Percentiles rank a stretch among this genome's conserved stretches.
phyloP scores from a whole-genome alignment of 306 rosid species.

The Lathyrus sativus region DNA sequence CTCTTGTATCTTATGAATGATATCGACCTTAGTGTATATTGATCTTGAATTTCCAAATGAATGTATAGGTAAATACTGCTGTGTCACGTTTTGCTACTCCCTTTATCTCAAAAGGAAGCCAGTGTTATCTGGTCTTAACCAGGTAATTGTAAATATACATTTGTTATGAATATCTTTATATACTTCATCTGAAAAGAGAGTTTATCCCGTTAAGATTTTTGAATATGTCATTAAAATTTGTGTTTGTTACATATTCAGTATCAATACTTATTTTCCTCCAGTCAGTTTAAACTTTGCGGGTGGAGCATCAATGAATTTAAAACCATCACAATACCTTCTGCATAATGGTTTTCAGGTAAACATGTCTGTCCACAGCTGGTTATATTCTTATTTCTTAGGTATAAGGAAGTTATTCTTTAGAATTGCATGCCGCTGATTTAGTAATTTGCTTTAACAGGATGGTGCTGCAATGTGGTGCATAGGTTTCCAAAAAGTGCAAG shows the following conservation, averaged over 20 bases:
- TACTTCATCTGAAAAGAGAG: not conserved
- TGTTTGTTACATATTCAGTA: slow-evolving; percentile 55
- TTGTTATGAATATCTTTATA: slow-evolving; percentile 16
- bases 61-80: slow-evolving; percentile 63
- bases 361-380: slow-evolving; percentile 28
- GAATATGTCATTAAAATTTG: slow-evolving; percentile 38
- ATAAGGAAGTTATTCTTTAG: slow-evolving; percentile 34
- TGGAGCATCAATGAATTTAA: slow-evolving; percentile 85
- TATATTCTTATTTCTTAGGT: slow-evolving; percentile 19
- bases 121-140: slow-evolving; percentile 77
- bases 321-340: slow-evolving; percentile 86
- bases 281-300: slow-evolving; percentile 87
- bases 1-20: slow-evolving; percentile 5
- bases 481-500: slow-evolving; percentile 78
- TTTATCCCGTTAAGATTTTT: slow-evolving; percentile 21
- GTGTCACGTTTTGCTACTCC: slow-evolving; percentile 69
- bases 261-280: slow-evolving; percentile 66
- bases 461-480: slow-evolving; percentile 83
- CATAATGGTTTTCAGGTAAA: slow-evolving; percentile 62
- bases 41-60: slow-evolving; percentile 37
- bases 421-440: slow-evolving; percentile 28
- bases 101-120: slow-evolving; percentile 68
- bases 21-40: slow-evolving; percentile 16
- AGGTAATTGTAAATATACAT: slow-evolving; percentile 54
- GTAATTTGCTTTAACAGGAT: slow-evolving; percentile 49